A percentile compares a stretch with the other conserved stretches of the same genome.
These are phyloP conservation scores for Elaeis guineensis DNA, from an alignment of 176 grass and related monocot genomes.

Conservation along the genomic window DNA sequence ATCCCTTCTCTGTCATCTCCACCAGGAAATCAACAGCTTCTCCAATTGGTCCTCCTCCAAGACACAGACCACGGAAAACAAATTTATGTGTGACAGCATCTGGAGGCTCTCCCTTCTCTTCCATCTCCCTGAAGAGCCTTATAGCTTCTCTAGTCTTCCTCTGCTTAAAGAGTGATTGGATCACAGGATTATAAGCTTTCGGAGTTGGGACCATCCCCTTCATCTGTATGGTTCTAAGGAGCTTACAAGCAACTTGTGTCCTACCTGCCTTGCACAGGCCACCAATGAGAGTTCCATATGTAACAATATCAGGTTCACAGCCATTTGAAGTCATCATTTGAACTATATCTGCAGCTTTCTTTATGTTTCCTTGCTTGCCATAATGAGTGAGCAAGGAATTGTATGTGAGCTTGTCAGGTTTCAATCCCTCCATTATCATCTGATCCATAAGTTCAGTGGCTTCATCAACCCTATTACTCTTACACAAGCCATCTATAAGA, in stretches of 20 bases:
- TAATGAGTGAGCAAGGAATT: constrained; percentile 84
- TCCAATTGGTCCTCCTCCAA: constrained; percentile 62
- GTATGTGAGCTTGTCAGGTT: constrained; percentile 76
- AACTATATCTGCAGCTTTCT: constrained; percentile 61
- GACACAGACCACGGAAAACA: constrained; percentile 66
- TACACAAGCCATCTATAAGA: constrained; percentile 75
- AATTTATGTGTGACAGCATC: constrained; percentile 79
- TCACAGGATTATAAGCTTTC: constrained; percentile 68
- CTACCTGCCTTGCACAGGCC: constrained; percentile 80
- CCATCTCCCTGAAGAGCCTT: constrained; percentile 79
- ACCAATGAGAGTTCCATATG: constrained; percentile 67
- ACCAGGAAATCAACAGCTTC: constrained; percentile 83
- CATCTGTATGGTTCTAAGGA: constrained; percentile 63
- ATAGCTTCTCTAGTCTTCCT: constrained; percentile 51
- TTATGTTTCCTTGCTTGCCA: constrained; percentile 80
- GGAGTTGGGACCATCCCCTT: constrained; percentile 67
- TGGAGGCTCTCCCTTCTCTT: constrained; percentile 54
- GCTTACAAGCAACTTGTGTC: constrained; percentile 71
- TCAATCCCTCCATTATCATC: constrained; percentile 61
- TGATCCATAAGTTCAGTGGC: constrained; percentile 65
- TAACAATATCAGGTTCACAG: constrained; percentile 69
- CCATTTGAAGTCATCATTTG: constrained; percentile 76
- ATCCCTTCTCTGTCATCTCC: constrained; percentile 66
- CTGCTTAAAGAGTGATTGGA: constrained; percentile 59
- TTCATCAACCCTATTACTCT: constrained; percentile 55